Conservation (phyloP, 139 green algal species). For the Zygnema circumcarinatum region DNA sequence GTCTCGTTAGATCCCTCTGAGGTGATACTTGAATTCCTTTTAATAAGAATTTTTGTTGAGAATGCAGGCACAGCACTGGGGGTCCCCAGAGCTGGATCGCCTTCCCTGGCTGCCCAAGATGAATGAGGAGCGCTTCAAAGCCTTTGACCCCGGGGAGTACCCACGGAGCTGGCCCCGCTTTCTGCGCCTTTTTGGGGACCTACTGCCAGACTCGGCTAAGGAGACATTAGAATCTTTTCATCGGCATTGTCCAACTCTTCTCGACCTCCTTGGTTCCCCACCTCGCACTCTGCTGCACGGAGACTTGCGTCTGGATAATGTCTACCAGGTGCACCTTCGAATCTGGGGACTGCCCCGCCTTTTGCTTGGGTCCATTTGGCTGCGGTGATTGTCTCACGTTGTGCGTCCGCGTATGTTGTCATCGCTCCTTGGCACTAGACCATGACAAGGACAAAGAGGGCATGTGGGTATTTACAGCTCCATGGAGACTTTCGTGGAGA, state of each 20-base stretch:
- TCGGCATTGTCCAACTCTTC: neutral
- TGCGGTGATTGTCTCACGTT: too few relatives aligned
- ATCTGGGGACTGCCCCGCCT: too few relatives aligned
- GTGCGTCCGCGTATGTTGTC: too few relatives aligned
- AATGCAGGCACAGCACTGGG: constrained; percentile 39
- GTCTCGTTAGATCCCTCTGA: too few relatives aligned
- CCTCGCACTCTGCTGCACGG: constrained; percentile 36
- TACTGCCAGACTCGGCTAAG: neutral
- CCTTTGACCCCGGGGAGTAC: constrained; percentile 42
- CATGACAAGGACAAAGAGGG: too few relatives aligned
- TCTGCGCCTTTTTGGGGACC: constrained; percentile 17
- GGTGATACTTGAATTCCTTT: too few relatives aligned
- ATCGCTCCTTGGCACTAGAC: too few relatives aligned
- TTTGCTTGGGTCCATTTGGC: too few relatives aligned
- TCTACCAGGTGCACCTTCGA: constrained; percentile 23
- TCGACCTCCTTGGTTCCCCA: constrained; percentile 12
- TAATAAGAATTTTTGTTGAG: too few relatives aligned
- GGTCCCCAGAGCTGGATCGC: constrained; percentile 17
- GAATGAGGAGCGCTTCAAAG: constrained; percentile 33
- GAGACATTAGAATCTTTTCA: neutral
- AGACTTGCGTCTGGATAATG: constrained; percentile 41
- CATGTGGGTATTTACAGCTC: too few relatives aligned
- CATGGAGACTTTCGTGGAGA: neutral
- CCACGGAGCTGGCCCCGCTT: constrained; percentile 14
- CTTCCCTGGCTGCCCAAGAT: constrained; percentile 42